These are phyloP conservation scores for Botrytis porri DNA, from an alignment of 2,329 filamentous ascomycete genomes.

Conservation along the genomic window DNA sequence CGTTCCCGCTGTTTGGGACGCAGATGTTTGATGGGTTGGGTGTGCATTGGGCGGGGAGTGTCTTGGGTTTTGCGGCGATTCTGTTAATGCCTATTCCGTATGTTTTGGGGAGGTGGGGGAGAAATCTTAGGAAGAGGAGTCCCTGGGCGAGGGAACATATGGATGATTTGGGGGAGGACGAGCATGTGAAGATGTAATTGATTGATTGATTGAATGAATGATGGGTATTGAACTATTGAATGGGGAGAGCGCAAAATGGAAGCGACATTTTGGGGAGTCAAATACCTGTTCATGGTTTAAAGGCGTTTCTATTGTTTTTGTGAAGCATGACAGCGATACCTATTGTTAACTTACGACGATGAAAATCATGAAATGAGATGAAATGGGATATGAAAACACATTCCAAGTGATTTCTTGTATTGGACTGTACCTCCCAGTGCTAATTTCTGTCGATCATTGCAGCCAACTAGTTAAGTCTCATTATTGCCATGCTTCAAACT, in stretches of 20 bases:
- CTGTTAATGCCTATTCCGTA: constrained; percentile 51
- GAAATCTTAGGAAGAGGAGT: constrained; percentile 21
- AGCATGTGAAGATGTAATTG: neutral
- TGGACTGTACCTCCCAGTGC: neutral
- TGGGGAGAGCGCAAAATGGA: neutral
- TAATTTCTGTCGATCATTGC: neutral
- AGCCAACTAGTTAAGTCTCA: neutral
- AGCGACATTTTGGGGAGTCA: no score
- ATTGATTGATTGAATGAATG: neutral
- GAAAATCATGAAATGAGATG: neutral
- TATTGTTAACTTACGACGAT: neutral
- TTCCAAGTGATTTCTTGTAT: neutral
- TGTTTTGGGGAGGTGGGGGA: constrained; percentile 50
- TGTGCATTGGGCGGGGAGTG: constrained; percentile 42
- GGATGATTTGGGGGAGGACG: constrained; percentile 9
- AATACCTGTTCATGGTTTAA: neutral
- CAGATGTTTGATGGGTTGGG: constrained; percentile 46
- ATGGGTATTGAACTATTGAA: neutral
- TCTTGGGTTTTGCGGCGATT: constrained; percentile 45
- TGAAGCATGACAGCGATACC: neutral
- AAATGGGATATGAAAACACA: neutral
- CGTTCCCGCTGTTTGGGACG: constrained; percentile 59
- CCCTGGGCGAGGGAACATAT: constrained; percentile 58
- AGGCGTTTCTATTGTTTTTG: neutral
- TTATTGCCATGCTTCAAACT: neutral